These are phyloP conservation scores for Mimosa bimucronata DNA, from an alignment of 306 rosid genomes.

Conservation along the genomic window DNA sequence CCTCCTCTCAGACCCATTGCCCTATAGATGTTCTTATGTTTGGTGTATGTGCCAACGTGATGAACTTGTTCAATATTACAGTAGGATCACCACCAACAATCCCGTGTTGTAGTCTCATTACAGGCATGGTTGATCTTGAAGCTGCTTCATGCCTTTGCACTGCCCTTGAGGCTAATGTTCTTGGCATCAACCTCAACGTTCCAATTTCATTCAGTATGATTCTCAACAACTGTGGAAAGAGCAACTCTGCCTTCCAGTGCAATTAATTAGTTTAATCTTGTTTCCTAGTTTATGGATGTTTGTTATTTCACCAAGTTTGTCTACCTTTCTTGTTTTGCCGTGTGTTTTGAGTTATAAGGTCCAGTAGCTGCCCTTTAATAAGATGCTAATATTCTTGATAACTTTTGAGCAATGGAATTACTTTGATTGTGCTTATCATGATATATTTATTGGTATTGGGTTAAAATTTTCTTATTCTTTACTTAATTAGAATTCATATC, in stretches of 20 bases:
- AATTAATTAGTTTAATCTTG: neutral
- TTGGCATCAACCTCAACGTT: constrained; percentile 56
- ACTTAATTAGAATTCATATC: too few species aligned
- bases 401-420: too few species aligned
- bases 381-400: too few species aligned
- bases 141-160: constrained; percentile 58
- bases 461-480: too few species aligned
- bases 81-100: constrained; percentile 51
- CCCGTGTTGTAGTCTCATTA: constrained; percentile 51
- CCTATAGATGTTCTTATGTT: too few species aligned
- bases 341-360: neutral
- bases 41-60: constrained; percentile 45
- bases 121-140: constrained; percentile 47
- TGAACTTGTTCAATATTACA: constrained; percentile 41
- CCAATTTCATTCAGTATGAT: constrained; percentile 54
- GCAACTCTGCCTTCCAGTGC: constrained; percentile 36
- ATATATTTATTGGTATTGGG: too few species aligned
- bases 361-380: neutral
- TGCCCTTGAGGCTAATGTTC: constrained; percentile 44
- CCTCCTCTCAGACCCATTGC: too few species aligned
- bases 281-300: neutral
- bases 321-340: neutral
- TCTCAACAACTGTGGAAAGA: constrained; percentile 61
- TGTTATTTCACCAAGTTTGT: neutral
- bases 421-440: too few species aligned